Base-by-base conservation (phyloP, 164 flowering plant genomes). In the Akebia trifoliata region DNA sequence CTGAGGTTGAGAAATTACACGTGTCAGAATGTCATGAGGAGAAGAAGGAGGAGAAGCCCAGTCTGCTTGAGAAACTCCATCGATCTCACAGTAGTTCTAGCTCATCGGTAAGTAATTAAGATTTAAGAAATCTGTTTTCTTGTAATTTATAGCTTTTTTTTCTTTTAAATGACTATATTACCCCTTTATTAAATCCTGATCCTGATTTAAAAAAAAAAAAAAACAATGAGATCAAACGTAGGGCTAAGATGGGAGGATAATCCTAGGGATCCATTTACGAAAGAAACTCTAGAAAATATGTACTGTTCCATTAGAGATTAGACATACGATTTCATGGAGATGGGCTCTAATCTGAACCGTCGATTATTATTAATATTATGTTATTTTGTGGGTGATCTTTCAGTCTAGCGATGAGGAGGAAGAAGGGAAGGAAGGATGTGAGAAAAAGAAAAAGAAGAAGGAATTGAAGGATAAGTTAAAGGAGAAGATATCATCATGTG, bases 391-490 rank as follows among this genome's bases (percentile, higher is more conserved):
- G 5, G 37, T 14, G 3, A 28, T 5, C n/a, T 18, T 59, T 37
- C 79, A 80, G 87, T 79, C 84, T 1, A 82, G 84, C 22, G 90
- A 79, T 21, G 96, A 84, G 52, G 90, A 84, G 52, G 90, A 84
- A 54, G 86, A 69, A 18, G 82, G 60, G 9, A 78, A 54, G n/a
- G 81, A 52, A n/a, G 83, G 58, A 26, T 72, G 66, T 54, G 67
- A 64, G 68, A 76, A 73, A 68, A 81, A 69, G 80, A 74, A 82
- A 76, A 71, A 82, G 60, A 83, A 84, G 81, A 80, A 85, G 71
- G 75, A 69, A 11, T 48, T 76, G 74, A 79, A 76, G 72, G 83
- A 80, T 54, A 82, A 76, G 74, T 15, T 74, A 32, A 50, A 74
- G 71, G 87, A 70, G 50, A 77, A 76, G 56, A 26, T 76, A 9